Evolutionary conservation across 192 early-diverging fungal species (phyloP), one percentile per base, ranked within the genome.

Genomic region (Irineochytrium annulatum): DNA sequence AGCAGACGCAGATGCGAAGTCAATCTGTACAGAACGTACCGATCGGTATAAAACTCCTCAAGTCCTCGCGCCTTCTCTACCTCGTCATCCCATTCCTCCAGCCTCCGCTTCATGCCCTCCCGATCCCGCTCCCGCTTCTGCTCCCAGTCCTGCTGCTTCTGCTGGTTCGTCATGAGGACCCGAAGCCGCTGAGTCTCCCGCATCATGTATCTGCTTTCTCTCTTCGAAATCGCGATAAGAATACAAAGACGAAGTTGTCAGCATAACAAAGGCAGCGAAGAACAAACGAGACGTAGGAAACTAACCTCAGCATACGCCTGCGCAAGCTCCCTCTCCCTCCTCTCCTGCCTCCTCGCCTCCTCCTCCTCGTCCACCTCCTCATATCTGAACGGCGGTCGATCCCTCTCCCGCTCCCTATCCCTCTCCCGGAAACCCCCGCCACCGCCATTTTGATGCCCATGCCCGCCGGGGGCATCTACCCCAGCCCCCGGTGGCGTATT

Each of bases 1-100:
- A 65, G 11, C 6, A 20, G 2, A 51, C 28, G 17, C 41, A 43
- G 20, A 43, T 16, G 20, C 56, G 44, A 2, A 1, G 2, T 20
- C 19, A 16, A 26, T 22, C 27, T 71, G 43, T 22, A 6, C 11
- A 56, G 32, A 33, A 14, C 64, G 62, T 79, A 87, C 85, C 90
- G 69, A 65, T 92, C 89, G 43, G 83, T 65, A 63, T 89, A 97
- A 63, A 85, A 97, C 55, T 86, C 77, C 28, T 92, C 83, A 16
- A 77, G 69, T 0, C 79, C 80, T 31, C 63, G 65, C 31, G 80
- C 78, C 30, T 59, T 57, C 54, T 89, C 87, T 16, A 71, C 57
- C 55, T 91, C 88, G 66, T 92, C 91, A 63, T 92, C 81, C 75
- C 75, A 92, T 37, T 85, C 80, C 4, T 73, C 74, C 31, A 87